Evolutionary conservation across 305 asterid species (phyloP), one percentile per base, ranked within the genome.

Genomic region (Fraxinus latifolia): DNA sequence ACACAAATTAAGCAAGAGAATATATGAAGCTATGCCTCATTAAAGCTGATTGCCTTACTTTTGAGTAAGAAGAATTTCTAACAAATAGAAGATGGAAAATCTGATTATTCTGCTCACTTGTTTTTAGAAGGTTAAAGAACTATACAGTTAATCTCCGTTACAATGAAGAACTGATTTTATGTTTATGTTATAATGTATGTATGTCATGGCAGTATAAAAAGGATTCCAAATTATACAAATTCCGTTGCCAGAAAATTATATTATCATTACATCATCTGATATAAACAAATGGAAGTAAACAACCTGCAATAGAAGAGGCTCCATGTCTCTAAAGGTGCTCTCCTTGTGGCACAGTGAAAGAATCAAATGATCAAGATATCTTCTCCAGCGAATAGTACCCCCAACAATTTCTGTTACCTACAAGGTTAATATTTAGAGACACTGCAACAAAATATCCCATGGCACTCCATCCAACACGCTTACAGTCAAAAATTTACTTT

Each of bases 351-450:
- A 95, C 71, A 95, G 77, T 1, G 97, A 91, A 85, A 93, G 97
- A 89, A 95, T 95, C 92, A 95, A 89, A 91, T 92, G 84, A 84
- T 95, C 99, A 78, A 95, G 98, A 87, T 94, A 95, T 90, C 95
- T 90, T 87, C 95, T 94, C 99, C 99, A 95, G 50, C 98, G 95
- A 78, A 93, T 95, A 73, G 98, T 92, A 84, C 98, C 97, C 75
- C 98, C 98, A 25, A 95, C 99, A 77, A 95, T 89, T 83, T 95
- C 97, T 1, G 98, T 92, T 77, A 95, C 97, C 99, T 94, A 83
- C 55, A 89, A 82, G 44, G 19, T 62, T 42, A 79, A 74, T 60
- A 78, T 68, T 55, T 42, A 80, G 23, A 36, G 76, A 74, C 73
- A 78, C 60, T 47, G 3, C 42, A 8, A 31, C 9, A 21, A 23